Evolutionary conservation across 2,329 filamentous ascomycete species (phyloP).

Genomic region (Aspergillus carbonarius): DNA sequence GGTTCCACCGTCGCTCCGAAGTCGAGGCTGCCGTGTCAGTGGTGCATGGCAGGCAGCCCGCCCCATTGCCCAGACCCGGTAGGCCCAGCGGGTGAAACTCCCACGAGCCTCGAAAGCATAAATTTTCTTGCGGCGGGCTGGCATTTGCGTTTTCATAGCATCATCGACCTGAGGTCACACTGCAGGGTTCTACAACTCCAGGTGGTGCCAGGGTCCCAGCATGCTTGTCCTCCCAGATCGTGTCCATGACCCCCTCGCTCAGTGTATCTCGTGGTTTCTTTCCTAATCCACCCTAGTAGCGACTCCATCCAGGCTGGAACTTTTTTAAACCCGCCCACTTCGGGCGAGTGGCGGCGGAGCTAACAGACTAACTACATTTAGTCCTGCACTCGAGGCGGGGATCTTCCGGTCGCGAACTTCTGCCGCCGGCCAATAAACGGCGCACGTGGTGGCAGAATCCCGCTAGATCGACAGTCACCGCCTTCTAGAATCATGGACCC

Average conservation of each 20-base stretch:
- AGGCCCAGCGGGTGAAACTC: background rate
- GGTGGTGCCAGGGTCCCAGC: too few species aligned
- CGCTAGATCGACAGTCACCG: slow-evolving; percentile 17
- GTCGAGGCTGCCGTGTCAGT: slow-evolving; percentile 11
- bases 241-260: background rate
- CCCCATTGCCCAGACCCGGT: background rate
- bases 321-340: background rate
- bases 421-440: slow-evolving; percentile 27
- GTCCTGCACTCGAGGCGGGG: slow-evolving; percentile 8
- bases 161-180: background rate
- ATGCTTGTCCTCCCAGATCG: too few species aligned
- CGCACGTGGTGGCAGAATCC: slow-evolving; percentile 36
- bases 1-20: background rate
- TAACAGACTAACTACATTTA: background rate
- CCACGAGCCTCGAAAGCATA: background rate
- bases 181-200: too few species aligned
- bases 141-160: background rate
- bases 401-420: slow-evolving; percentile 2
- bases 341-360: slow-evolving; percentile 10
- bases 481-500: slow-evolving; percentile 12
- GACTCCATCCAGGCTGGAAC: background rate
- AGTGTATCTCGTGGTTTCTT: slow-evolving; percentile 9
- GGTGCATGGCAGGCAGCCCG: background rate
- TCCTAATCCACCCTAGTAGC: background rate
- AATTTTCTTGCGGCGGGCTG: background rate